Percentiles rank a stretch among this genome's conserved stretches.
These are phyloP conservation scores for Fragilaria crotonensis DNA, from an alignment of 108 stramenopile genomes.

Conservation along the genomic window DNA sequence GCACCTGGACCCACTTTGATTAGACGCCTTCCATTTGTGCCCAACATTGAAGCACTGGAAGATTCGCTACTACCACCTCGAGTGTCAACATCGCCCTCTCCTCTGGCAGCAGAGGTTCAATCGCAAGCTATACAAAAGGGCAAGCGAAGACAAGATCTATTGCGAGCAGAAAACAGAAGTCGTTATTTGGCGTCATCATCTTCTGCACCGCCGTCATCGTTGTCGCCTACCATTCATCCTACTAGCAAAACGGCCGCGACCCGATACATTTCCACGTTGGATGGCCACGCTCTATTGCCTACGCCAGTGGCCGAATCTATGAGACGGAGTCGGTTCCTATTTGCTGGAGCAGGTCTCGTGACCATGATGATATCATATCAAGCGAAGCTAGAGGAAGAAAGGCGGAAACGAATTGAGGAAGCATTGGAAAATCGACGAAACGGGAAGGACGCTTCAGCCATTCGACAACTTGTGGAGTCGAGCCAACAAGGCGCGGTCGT, in stretches of 20 bases:
- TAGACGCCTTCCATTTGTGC: background rate
- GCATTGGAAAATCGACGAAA: background rate
- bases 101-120: background rate
- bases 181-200: background rate
- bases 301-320: constrained; percentile 27
- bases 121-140: too few species aligned
- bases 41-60: background rate
- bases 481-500: background rate
- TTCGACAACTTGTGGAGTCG: background rate
- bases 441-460: background rate
- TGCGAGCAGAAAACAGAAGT: background rate
- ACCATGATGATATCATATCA: background rate
- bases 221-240: background rate
- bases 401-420: background rate
- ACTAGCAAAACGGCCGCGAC: background rate
- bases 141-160: background rate
- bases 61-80: background rate
- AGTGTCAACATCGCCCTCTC: background rate
- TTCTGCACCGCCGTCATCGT: background rate
- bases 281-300: constrained; percentile 11
- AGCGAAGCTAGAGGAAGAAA: background rate
- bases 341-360: constrained; percentile 21
- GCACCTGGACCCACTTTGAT: background rate
- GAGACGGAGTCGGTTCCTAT: constrained; percentile 19
- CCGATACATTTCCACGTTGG: constrained; percentile 16